Base-by-base conservation (phyloP, 2,329 filamentous ascomycete species). In the Botrytis hyacinthi region DNA sequence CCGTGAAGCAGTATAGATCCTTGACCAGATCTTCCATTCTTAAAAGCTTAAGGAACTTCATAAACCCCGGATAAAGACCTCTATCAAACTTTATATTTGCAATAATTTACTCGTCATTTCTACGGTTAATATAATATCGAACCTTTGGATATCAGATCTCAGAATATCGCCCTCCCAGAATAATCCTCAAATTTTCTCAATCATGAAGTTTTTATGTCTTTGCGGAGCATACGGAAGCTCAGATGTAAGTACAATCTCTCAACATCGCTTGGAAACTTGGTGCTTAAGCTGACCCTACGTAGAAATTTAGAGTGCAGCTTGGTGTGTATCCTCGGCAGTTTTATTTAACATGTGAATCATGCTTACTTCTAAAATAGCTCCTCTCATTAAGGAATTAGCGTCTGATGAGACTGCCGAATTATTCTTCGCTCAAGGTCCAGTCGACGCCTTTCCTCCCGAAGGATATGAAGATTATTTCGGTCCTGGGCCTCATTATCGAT, bases 391-490 rank as follows among this genome's bases (percentile, higher is more conserved):
- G 61, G 85, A 87, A 75, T 78, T 87, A 16, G 78, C 80, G 29
- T 84, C 83, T 32, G 85, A 86, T 74, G 81, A 81, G 57, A 83
- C 83, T 10, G 85, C 85, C 0, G 82, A 81, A 8, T 87, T 89
- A 74, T 83, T 85, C 76, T 89, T 87, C 80, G 84, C 86, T 72
- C 82, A 88, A 67, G 87, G 86, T 5, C 84, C 84, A 26, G 85
- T 86, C 76, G 82, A 84, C 62, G 86, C 85, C 2, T 81, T 82
- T 0, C 87, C 87, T 7, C 87, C 87, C 0, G 79, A 84, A 29
- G 87, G 87, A 0, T 89, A 88, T 73, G 86, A 87, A 73, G 84
- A 87, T 65, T 89, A 87, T 79, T 89, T 89, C 78, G 87, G 87
- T 22, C 82, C 83, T 8, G 85, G 85, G 0, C 87, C 87, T 12